phyloP scores from a whole-genome alignment of 1,139 yeast species.

The Arxiozyma bovina region DNA sequence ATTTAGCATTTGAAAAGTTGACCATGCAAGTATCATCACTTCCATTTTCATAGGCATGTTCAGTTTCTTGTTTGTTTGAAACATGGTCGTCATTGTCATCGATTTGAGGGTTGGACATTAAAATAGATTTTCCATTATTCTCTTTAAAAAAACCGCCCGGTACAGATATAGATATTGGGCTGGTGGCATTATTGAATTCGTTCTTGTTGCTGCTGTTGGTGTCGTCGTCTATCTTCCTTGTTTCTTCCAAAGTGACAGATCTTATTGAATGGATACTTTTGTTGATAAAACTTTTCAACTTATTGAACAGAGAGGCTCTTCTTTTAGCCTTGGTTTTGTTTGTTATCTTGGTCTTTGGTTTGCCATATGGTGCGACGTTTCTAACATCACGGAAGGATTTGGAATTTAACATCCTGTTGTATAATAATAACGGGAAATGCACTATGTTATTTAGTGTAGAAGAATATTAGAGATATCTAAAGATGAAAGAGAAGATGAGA shows the following conservation, averaged over 20 bases:
- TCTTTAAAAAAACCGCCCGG: slow-evolving; percentile 12
- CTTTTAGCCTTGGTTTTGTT: slow-evolving; percentile 4
- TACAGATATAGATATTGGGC: not conserved
- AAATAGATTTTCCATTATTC: not conserved
- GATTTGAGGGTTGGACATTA: not conserved
- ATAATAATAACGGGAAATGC: not conserved
- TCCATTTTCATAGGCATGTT: not conserved
- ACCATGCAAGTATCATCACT: slow-evolving; percentile 3
- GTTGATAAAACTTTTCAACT: not conserved
- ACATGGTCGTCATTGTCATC: not conserved
- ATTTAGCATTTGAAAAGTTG: slow-evolving; percentile 30
- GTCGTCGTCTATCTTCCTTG: not conserved
- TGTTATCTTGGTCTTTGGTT: slow-evolving; percentile 11
- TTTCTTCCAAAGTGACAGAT: not conserved
- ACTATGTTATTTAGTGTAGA: not conserved
- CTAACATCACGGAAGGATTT: slow-evolving; percentile 8
- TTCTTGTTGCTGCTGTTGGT: not conserved
- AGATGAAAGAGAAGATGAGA: not conserved
- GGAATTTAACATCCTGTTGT: not conserved
- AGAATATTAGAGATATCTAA: not conserved
- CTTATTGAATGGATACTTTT: not conserved
- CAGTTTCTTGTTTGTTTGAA: not conserved
- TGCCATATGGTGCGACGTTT: slow-evolving; percentile 21
- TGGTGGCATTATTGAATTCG: not conserved
- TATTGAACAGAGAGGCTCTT: not conserved